A percentile compares a stretch with the other conserved stretches of the same genome.
These are phyloP conservation scores for Glutinoglossum americanum DNA, from an alignment of 495 filamentous ascomycete species.

Conservation along the genomic window DNA sequence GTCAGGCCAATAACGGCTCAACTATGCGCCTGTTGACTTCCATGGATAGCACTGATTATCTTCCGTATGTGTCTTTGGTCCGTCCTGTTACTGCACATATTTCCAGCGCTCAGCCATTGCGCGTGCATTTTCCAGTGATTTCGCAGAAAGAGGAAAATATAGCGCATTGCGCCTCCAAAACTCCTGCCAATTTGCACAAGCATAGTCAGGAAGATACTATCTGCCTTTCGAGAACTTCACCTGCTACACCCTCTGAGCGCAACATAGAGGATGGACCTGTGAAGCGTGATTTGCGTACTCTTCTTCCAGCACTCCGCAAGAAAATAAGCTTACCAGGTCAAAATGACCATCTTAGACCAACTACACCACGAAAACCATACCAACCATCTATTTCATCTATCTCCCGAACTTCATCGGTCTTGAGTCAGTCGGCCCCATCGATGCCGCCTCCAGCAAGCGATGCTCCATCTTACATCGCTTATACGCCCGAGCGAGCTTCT, in stretches of 20 bases:
- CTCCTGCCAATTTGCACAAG: not conserved
- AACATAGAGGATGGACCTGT: not conserved
- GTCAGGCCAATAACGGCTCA: constrained; percentile 21
- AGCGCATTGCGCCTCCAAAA: constrained; percentile 7
- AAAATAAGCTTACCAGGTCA: constrained; percentile 8
- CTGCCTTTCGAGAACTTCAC: not conserved
- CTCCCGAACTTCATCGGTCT: constrained; percentile 31
- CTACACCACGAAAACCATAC: constrained; percentile 18
- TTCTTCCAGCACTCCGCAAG: not conserved
- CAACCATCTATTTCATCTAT: constrained; percentile 16
- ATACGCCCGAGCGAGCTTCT: constrained; percentile 24
- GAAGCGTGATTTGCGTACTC: not conserved
- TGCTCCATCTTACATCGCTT: constrained; percentile 22
- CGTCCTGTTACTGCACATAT: constrained; percentile 2
- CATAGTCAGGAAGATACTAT: not conserved
- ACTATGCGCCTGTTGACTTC: constrained; percentile 41
- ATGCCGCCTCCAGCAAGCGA: constrained; percentile 34
- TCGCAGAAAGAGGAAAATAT: not conserved
- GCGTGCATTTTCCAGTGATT: not conserved
- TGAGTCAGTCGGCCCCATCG: constrained; percentile 27
- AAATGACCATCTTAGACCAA: constrained; percentile 12
- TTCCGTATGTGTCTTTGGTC: constrained; percentile 20
- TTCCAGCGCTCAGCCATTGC: constrained; percentile 5
- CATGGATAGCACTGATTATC: constrained; percentile 24
- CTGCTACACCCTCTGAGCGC: constrained; percentile 5